These are phyloP conservation scores for Penicillium sp. DNA, from an alignment of 2,329 filamentous ascomycete species.

Conservation along the genomic window DNA sequence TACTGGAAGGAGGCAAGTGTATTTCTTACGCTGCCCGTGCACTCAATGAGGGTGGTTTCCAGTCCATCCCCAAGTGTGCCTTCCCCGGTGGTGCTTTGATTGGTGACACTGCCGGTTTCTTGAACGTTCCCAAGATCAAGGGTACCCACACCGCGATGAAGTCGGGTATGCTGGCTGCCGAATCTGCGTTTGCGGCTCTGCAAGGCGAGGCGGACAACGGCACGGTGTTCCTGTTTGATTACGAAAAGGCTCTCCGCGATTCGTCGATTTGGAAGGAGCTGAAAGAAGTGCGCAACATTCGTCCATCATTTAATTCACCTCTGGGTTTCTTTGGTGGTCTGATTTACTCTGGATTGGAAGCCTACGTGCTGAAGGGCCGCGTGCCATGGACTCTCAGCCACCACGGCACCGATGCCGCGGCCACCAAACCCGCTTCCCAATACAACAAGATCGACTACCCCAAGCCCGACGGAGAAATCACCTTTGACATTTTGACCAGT, in stretches of 20 bases:
- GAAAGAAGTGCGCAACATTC: constrained; percentile 94
- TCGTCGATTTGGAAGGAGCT: constrained; percentile 94
- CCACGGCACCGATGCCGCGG: constrained; percentile 73
- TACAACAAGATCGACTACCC: constrained; percentile 92
- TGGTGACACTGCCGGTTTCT: constrained; percentile 92
- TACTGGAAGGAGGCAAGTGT: constrained; percentile 95
- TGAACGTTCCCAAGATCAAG: constrained; percentile 98
- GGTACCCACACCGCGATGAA: constrained; percentile 98
- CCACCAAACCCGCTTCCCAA: constrained; percentile 78
- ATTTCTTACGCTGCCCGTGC: constrained; percentile 94
- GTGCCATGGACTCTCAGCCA: constrained; percentile 93
- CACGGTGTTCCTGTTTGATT: constrained; percentile 89
- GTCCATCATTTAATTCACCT: constrained; percentile 87
- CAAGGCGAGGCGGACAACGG: constrained; percentile 60
- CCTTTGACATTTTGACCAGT: constrained; percentile 93
- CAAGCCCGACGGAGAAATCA: constrained; percentile 93
- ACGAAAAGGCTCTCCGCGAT: constrained; percentile 84
- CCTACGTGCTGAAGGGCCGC: constrained; percentile 81
- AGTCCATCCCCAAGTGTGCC: constrained; percentile 94
- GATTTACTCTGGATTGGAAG: constrained; percentile 89
- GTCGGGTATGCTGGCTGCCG: constrained; percentile 93
- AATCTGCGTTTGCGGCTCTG: constrained; percentile 83
- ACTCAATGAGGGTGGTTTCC: constrained; percentile 92
- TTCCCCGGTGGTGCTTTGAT: constrained; percentile 96
- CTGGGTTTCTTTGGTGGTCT: constrained; percentile 89